A percentile compares a stretch with the other conserved stretches of the same genome.
phyloP scores from a whole-genome alignment of 1,284 basidiomycete species.

The Microbotryomycetes sp. region DNA sequence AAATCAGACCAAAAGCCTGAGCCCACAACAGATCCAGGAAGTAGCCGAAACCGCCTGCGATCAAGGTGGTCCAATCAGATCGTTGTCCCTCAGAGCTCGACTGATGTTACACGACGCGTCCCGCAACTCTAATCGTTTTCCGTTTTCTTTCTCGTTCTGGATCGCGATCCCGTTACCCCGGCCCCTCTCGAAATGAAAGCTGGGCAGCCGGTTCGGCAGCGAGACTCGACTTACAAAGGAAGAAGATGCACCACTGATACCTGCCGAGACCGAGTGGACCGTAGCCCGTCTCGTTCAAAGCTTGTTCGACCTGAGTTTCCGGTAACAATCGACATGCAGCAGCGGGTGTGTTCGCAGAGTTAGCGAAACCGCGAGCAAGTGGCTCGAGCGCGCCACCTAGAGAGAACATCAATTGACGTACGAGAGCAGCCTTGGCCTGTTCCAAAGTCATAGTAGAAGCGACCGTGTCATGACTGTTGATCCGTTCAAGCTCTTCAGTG shows the following conservation, averaged over 20 bases:
- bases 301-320: neutral
- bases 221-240: constrained; percentile 40
- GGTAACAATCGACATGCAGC: neutral
- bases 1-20: constrained; percentile 32
- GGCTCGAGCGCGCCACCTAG: no score
- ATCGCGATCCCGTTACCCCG: no score
- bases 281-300: neutral
- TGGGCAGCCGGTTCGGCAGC: constrained; percentile 7
- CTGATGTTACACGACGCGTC: no score
- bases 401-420: no score
- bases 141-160: no score
- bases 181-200: no score
- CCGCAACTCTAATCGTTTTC: no score
- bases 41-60: constrained; percentile 31
- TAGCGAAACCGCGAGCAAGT: no score
- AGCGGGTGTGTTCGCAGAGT: no score
- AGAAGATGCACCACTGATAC: constrained; percentile 65
- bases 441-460: neutral
- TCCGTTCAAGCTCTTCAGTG: neutral
- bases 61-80: neutral
- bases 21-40: constrained; percentile 35
- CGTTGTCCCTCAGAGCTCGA: neutral
- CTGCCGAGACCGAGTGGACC: constrained; percentile 45
- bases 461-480: neutral
- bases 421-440: neutral